These are phyloP conservation scores for Alternaria ethzedia DNA, from an alignment of 2,329 filamentous ascomycete genomes.

Conservation along the genomic window DNA sequence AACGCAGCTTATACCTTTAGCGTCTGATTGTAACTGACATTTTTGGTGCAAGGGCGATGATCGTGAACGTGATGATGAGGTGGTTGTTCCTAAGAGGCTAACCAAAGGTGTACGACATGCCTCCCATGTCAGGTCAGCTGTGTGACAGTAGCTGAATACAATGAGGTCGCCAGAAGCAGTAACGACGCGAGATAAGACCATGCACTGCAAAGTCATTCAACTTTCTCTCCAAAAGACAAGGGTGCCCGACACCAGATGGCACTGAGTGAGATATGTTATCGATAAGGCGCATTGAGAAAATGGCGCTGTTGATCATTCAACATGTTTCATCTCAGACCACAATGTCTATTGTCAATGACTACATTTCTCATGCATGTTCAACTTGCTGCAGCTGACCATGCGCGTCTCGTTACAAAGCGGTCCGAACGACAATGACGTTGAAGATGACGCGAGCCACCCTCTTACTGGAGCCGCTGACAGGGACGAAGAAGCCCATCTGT, in stretches of 20 bases:
- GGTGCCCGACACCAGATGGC: background rate
- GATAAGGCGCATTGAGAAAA: background rate
- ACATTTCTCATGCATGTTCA: background rate
- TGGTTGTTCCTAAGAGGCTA: background rate
- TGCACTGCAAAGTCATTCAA: background rate
- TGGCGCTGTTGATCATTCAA: background rate
- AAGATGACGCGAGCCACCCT: slow-evolving; percentile 15
- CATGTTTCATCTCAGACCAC: background rate
- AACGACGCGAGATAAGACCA: background rate
- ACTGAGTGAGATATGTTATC: background rate
- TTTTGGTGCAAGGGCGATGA: background rate
- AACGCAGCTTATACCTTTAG: background rate
- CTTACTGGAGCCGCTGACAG: slow-evolving; percentile 8
- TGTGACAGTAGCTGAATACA: background rate
- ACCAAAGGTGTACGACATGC: background rate
- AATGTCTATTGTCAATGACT: background rate
- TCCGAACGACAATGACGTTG: background rate
- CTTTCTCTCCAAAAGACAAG: background rate
- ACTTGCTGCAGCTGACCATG: slow-evolving; percentile 4
- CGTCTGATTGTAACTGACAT: background rate
- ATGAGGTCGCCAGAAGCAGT: background rate
- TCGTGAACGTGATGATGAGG: background rate
- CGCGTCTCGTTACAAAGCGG: background rate
- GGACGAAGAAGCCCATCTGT: slow-evolving; percentile 40
- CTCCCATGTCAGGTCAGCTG: background rate